Evolutionary conservation across 2,329 filamentous ascomycete genomes (phyloP).

Genomic region (Apiospora phragmitis): DNA sequence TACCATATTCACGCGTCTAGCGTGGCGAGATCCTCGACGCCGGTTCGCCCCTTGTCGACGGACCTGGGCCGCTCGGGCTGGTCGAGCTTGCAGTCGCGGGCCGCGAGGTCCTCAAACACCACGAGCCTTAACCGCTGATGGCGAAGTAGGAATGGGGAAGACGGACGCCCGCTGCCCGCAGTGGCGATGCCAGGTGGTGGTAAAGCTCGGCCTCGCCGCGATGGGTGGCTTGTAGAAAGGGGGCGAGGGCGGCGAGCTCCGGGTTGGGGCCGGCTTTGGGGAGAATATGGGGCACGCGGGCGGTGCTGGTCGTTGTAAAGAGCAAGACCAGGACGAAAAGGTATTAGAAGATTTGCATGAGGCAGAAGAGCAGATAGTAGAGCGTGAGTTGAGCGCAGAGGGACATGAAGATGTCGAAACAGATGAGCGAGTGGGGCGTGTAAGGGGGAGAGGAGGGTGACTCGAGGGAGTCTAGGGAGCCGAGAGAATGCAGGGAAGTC

Average conservation of each 20-base stretch:
- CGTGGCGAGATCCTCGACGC: background rate
- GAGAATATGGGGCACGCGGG: background rate
- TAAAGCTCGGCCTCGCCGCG: background rate
- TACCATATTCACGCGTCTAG: background rate
- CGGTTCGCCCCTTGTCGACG: background rate
- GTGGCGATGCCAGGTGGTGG: background rate
- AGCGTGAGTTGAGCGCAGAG: background rate
- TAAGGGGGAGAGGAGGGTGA: background rate
- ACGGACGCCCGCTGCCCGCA: background rate
- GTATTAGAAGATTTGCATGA: background rate
- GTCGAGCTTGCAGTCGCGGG: background rate
- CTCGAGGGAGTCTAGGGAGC: too few relatives aligned
- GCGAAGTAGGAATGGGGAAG: background rate
- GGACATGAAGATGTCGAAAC: background rate
- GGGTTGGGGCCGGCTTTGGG: background rate
- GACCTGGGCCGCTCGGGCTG: background rate
- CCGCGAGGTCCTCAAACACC: background rate
- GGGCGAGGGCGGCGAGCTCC: background rate
- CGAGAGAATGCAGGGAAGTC: background rate
- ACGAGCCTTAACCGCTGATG: background rate
- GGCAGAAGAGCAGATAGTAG: background rate
- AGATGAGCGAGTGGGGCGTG: too few relatives aligned
- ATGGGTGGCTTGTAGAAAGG: background rate
- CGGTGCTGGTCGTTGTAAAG: background rate
- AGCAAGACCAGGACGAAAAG: too few relatives aligned